Percentiles rank a stretch among this genome's conserved stretches.
phyloP scores from a whole-genome alignment of 2,329 filamentous ascomycete species.

The Clarireedia monteithiana region DNA sequence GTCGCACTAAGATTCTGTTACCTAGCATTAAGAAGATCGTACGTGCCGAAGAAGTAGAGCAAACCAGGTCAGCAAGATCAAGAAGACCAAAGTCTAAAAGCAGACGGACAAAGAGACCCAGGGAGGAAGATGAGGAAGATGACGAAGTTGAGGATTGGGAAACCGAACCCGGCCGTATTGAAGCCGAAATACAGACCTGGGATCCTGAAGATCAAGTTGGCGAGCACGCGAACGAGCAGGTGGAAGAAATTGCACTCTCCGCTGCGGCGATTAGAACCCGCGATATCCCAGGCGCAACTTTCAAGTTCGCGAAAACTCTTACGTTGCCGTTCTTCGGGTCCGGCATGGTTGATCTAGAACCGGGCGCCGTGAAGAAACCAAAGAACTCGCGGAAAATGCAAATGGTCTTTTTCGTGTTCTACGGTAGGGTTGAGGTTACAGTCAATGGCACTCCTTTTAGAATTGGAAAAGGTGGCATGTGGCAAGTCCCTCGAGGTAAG shows the following conservation, averaged over 20 bases:
- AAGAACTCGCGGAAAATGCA: slow-evolving; percentile 97
- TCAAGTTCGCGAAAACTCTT: slow-evolving; percentile 84
- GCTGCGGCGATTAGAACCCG: slow-evolving; percentile 45
- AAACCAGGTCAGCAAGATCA: slow-evolving; percentile 26
- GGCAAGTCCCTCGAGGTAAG: slow-evolving; percentile 91
- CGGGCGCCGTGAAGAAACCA: slow-evolving; percentile 72
- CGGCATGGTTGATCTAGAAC: slow-evolving; percentile 82
- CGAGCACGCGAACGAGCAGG: slow-evolving; percentile 44
- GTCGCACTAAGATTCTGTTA: slow-evolving; percentile 46
- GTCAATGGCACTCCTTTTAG: slow-evolving; percentile 71
- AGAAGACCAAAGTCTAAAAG: slow-evolving; percentile 19
- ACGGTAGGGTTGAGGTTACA: slow-evolving; percentile 73
- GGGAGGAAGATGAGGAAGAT: slow-evolving; percentile 37
- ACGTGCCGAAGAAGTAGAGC: slow-evolving; percentile 55
- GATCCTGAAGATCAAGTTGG: slow-evolving; percentile 51
- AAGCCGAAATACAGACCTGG: slow-evolving; percentile 58
- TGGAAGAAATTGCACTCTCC: slow-evolving; percentile 45
- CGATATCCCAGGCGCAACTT: slow-evolving; percentile 58
- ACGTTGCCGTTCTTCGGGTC: slow-evolving; percentile 80
- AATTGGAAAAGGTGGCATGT: slow-evolving; percentile 81
- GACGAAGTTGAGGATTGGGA: slow-evolving; percentile 65
- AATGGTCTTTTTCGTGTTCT: slow-evolving; percentile 89
- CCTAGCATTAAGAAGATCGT: slow-evolving; percentile 71
- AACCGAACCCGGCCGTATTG: slow-evolving; percentile 52
- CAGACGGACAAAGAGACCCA: slow-evolving; percentile 17